Evolutionary conservation across 148 eudicot genomes (phyloP).

Genomic region (Persicaria maculosa): DNA sequence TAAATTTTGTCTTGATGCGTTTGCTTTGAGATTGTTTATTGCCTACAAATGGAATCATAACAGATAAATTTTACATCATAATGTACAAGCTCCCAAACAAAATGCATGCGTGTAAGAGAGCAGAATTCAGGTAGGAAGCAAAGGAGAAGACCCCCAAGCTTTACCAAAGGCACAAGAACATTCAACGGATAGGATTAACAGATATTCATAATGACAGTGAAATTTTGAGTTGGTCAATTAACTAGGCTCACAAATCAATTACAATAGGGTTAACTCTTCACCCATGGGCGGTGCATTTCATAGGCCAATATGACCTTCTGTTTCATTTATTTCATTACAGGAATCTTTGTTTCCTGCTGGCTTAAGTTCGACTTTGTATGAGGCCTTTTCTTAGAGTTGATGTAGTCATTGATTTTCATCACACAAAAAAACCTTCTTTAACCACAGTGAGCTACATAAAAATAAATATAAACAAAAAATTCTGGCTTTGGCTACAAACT

Average conservation of each 20-base stretch:
- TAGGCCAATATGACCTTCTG: neutral
- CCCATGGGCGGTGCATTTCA: neutral
- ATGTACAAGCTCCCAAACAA: neutral
- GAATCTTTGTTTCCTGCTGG: no score
- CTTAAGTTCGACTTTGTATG: no score
- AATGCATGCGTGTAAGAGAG: constrained; percentile 4
- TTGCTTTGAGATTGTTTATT: constrained; percentile 58
- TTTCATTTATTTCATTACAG: no score
- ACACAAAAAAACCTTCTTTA: no score
- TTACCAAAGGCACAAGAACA: neutral
- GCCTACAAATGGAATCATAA: constrained; percentile 39
- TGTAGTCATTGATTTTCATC: no score
- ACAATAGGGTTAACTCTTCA: neutral
- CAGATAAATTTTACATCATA: neutral
- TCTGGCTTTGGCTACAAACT: neutral
- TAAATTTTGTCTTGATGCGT: constrained; percentile 43
- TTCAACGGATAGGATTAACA: neutral
- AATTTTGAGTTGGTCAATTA: neutral
- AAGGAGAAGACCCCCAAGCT: neutral
- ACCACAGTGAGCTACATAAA: no score
- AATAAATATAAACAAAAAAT: neutral
- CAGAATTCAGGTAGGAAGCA: neutral
- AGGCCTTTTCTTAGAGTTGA: no score
- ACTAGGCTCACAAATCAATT: neutral
- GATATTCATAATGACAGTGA: neutral